Evolutionary conservation across 169 alveolate genomes (phyloP).

Genomic region (Cryptosporidium sp.): DNA sequence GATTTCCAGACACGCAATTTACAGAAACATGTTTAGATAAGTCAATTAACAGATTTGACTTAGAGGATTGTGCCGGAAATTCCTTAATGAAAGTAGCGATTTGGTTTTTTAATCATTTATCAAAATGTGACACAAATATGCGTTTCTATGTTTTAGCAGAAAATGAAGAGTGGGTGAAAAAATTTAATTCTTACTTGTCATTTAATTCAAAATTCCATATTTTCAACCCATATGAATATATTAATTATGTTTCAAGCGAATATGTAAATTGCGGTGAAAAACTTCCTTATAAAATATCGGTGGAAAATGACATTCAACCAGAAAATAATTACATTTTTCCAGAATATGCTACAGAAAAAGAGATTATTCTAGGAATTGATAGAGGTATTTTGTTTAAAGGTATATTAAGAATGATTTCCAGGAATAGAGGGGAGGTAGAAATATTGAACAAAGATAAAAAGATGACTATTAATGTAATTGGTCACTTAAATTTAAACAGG

Average conservation of each 20-base stretch:
- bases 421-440: constrained; percentile 82
- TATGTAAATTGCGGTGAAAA: constrained; percentile 78
- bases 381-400: constrained; percentile 90
- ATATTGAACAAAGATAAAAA: constrained; percentile 82
- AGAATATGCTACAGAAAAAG: constrained; percentile 81
- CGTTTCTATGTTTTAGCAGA: constrained; percentile 74
- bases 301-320: constrained; percentile 76
- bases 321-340: constrained; percentile 77
- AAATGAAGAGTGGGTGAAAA: constrained; percentile 59
- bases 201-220: constrained; percentile 12
- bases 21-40: constrained; percentile 7
- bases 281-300: constrained; percentile 75
- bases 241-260: constrained; percentile 37
- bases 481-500: constrained; percentile 91
- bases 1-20: constrained; percentile 56
- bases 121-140: constrained; percentile 30
- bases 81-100: constrained; percentile 16
- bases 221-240: constrained; percentile 76
- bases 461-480: constrained; percentile 87
- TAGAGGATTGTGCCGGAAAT: constrained; percentile 24
- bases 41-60: background rate
- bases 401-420: constrained; percentile 83
- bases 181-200: constrained; percentile 22
- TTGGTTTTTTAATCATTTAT: constrained; percentile 77
- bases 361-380: constrained; percentile 84